Conservation (phyloP, 1,139 yeast species). For the Chernovozyma sophiae-reginae region DNA sequence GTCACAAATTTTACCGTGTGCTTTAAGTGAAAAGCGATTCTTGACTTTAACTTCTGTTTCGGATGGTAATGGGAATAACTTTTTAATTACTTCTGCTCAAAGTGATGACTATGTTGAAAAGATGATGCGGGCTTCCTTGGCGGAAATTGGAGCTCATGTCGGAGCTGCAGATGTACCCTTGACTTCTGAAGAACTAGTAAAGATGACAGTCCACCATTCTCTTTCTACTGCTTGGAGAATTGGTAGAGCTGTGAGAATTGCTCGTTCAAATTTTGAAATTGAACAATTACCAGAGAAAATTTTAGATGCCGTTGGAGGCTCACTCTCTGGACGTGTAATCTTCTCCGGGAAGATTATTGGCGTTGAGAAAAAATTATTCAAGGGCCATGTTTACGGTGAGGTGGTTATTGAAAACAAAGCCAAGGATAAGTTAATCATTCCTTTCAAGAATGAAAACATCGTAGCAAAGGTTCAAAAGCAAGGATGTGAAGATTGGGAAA, state of each 20-base stretch:
- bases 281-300: conserved; percentile 31
- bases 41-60: conserved; percentile 34
- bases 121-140: conserved; percentile 35
- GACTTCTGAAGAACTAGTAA: conserved; percentile 14
- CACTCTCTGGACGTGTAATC: conserved; percentile 26
- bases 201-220: conserved; percentile 26
- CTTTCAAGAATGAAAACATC: conserved; percentile 46
- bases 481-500: conserved; percentile 15
- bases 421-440: conserved; percentile 24
- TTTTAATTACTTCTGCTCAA: conserved; percentile 31
- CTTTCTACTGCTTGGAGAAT: conserved; percentile 45
- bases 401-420: conserved; percentile 30
- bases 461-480: conserved; percentile 19
- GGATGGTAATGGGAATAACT: conserved; percentile 43
- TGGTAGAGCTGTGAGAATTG: conserved; percentile 38
- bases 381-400: conserved; percentile 46
- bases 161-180: conserved; percentile 35
- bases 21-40: conserved; percentile 12
- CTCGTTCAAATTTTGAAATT: conserved; percentile 30
- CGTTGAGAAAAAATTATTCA: conserved; percentile 34
- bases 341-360: conserved; percentile 42
- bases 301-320: conserved; percentile 34
- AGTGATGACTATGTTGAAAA: conserved; percentile 31
- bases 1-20: conserved; percentile 35
- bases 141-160: conserved; percentile 37